phyloP scores from a whole-genome alignment of 352 stramenopile genomes.

The Phytophthora syringae region DNA sequence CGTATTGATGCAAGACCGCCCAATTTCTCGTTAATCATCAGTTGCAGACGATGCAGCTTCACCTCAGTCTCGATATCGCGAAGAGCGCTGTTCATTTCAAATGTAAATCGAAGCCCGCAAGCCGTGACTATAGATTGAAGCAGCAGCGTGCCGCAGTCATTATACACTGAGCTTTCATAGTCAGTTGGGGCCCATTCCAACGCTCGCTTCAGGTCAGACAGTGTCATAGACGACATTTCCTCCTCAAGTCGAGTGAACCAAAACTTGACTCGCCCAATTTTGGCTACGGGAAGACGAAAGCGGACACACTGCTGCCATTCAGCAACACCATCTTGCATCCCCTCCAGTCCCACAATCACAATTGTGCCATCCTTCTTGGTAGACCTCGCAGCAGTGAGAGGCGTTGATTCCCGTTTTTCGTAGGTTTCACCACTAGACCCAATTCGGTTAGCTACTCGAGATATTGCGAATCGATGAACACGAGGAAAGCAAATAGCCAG shows the following conservation, averaged over 20 bases:
- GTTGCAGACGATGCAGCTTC: slow-evolving; percentile 9
- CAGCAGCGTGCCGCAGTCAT: slow-evolving; percentile 20
- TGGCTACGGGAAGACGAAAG: slow-evolving; percentile 55
- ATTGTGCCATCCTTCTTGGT: slow-evolving; percentile 27
- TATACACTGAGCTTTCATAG: neutral
- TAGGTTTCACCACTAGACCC: slow-evolving; percentile 28
- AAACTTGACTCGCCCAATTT: slow-evolving; percentile 72
- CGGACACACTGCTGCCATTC: neutral
- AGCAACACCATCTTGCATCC: neutral
- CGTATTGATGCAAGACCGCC: neutral
- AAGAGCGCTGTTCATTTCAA: slow-evolving; percentile 35
- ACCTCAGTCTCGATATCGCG: neutral
- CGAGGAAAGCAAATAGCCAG: slow-evolving; percentile 51
- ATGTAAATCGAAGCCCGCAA: slow-evolving; percentile 38
- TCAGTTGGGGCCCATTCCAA: slow-evolving; percentile 29
- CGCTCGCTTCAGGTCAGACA: slow-evolving; percentile 40
- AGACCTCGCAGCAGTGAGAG: neutral
- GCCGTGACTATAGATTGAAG: slow-evolving; percentile 42
- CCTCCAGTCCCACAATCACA: slow-evolving; percentile 32
- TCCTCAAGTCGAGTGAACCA: slow-evolving; percentile 71
- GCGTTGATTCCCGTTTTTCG: slow-evolving; percentile 14
- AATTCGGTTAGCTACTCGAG: slow-evolving; percentile 19
- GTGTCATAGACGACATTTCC: slow-evolving; percentile 56
- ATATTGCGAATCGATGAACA: slow-evolving; percentile 41
- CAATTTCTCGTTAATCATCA: neutral